Evolutionary conservation across 805 yeast species (phyloP).

Genomic region (Sungouiella blattae): DNA sequence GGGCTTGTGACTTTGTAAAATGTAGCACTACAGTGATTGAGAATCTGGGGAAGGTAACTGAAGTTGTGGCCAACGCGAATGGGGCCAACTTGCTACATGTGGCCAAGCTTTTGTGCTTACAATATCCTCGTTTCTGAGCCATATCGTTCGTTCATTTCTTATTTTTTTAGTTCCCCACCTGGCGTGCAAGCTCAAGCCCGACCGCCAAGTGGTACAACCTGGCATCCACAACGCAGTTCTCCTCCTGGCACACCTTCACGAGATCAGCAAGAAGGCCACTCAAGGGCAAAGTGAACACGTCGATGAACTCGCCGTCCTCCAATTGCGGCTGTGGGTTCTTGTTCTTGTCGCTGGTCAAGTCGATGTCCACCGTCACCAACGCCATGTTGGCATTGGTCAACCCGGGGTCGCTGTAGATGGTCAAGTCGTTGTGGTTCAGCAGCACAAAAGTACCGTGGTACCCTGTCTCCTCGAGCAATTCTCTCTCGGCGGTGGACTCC

Average conservation of each 20-base stretch:
- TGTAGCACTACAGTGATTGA: too few relatives aligned
- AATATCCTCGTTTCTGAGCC: too few relatives aligned
- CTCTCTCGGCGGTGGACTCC: constrained; percentile 81
- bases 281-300: constrained; percentile 74
- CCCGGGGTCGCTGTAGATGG: constrained; percentile 76
- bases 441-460: constrained; percentile 62
- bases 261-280: constrained; percentile 53
- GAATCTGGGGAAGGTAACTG: too few relatives aligned
- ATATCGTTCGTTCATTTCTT: too few relatives aligned
- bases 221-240: constrained; percentile 83
- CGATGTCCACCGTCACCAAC: constrained; percentile 75
- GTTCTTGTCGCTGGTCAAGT: constrained; percentile 63
- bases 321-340: constrained; percentile 65
- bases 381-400: constrained; percentile 83
- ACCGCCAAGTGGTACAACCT: constrained; percentile 82
- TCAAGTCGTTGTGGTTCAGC: constrained; percentile 15
- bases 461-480: constrained; percentile 90
- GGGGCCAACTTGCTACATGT: too few relatives aligned
- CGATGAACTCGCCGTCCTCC: constrained; percentile 92
- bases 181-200: constrained; percentile 60
- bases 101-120: too few relatives aligned
- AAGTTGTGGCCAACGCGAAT: too few relatives aligned
- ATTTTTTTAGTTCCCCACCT: background rate
- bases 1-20: too few relatives aligned
- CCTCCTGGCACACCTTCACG: constrained; percentile 41